These are phyloP conservation scores for Litsea cubeba DNA, from an alignment of 164 flowering plant species.

Conservation along the genomic window DNA sequence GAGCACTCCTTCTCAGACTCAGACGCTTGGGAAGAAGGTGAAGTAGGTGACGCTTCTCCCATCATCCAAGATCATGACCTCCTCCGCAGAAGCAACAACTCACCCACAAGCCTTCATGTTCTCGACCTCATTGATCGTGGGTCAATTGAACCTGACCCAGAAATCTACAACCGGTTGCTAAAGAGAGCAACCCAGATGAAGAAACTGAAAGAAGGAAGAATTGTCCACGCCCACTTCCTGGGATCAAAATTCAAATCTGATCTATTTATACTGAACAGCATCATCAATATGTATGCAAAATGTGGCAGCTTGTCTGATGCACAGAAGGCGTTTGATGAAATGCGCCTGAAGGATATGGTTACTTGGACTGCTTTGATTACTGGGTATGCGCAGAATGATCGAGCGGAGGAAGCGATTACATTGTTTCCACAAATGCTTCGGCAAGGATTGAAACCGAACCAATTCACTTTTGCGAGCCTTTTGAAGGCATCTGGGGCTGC, in stretches of 20 bases:
- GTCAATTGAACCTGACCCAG: slow-evolving; percentile 29
- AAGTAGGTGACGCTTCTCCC: too few species aligned
- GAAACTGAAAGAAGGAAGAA: slow-evolving; percentile 37
- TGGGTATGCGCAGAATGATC: too few species aligned
- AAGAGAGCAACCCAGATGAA: slow-evolving; percentile 42
- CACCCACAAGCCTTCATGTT: slow-evolving; percentile 37
- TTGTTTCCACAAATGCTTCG: slow-evolving; percentile 48
- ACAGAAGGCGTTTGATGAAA: slow-evolving; percentile 8
- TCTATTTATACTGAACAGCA: slow-evolving; percentile 27
- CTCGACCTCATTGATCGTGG: slow-evolving; percentile 50
- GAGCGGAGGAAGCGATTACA: background rate
- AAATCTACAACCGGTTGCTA: slow-evolving; percentile 39
- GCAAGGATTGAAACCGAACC: slow-evolving; percentile 46
- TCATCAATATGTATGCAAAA: slow-evolving; percentile 56
- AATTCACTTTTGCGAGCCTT: slow-evolving; percentile 57
- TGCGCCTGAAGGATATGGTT: too few species aligned
- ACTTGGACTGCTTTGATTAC: too few species aligned
- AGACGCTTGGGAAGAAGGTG: background rate
- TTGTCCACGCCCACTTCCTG: slow-evolving; percentile 43
- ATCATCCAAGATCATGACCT: slow-evolving; percentile 30
- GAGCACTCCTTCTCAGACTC: slow-evolving; percentile 12
- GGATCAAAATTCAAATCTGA: slow-evolving; percentile 35
- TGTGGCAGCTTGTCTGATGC: slow-evolving; percentile 49
- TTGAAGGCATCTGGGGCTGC: slow-evolving; percentile 45
- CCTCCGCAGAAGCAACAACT: slow-evolving; percentile 26